Percentiles rank a stretch among this genome's conserved stretches.
These are phyloP conservation scores for Linum lewisii DNA, from an alignment of 345 rosid genomes.

Conservation along the genomic window DNA sequence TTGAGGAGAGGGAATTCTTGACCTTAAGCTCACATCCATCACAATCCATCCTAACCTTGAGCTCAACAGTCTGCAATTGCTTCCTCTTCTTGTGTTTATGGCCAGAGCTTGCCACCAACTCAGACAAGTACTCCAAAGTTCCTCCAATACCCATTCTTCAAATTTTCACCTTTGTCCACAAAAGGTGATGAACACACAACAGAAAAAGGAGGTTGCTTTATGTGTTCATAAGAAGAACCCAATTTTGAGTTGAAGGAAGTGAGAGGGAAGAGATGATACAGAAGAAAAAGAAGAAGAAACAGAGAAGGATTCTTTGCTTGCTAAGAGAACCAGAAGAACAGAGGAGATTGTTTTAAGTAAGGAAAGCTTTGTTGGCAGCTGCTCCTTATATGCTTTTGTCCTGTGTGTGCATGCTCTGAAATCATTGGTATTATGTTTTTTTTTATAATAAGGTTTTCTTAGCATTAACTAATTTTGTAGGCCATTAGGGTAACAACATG, in stretches of 20 bases:
- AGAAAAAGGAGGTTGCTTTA: too few species aligned
- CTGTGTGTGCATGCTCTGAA: not conserved
- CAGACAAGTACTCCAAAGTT: slow-evolving; percentile 71
- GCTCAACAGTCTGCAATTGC: slow-evolving; percentile 80
- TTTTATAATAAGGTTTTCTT: not conserved
- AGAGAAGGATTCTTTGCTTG: not conserved
- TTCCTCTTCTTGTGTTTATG: slow-evolving; percentile 48
- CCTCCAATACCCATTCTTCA: slow-evolving; percentile 74
- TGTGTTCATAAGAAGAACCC: too few species aligned
- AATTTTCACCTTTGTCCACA: too few species aligned
- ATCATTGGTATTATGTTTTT: too few species aligned
- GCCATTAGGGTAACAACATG: too few species aligned
- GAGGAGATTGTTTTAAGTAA: not conserved
- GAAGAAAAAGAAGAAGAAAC: too few species aligned
- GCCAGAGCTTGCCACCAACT: slow-evolving; percentile 49
- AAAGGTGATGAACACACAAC: too few species aligned
- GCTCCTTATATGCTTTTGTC: not conserved
- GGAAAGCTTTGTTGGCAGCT: not conserved
- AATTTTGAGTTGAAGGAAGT: too few species aligned
- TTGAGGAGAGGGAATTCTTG: slow-evolving; percentile 73
- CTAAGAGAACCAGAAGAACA: not conserved
- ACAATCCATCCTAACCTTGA: slow-evolving; percentile 95
- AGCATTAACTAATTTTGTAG: not conserved
- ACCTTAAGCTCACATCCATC: slow-evolving; percentile 98
- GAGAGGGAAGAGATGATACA: too few species aligned